Evolutionary conservation across 2,329 filamentous ascomycete genomes (phyloP).

Genomic region (Aspergillus brasiliensis): DNA sequence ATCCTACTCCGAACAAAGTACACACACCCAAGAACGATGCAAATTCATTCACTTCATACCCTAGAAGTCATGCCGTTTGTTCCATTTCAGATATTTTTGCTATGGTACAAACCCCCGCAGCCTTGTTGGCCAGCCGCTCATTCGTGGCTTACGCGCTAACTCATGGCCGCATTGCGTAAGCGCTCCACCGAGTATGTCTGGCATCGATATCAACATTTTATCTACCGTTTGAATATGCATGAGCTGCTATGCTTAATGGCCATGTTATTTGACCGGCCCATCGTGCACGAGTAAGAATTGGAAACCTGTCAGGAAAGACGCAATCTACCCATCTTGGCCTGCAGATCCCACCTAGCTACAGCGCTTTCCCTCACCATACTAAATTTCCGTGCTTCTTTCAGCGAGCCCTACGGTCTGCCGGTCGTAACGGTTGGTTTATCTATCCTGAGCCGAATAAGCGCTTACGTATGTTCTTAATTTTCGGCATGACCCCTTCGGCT

Average conservation of each 20-base stretch:
- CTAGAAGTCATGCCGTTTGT: not conserved
- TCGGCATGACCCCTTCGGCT: not conserved
- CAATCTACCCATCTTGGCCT: not conserved
- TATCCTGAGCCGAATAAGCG: not conserved
- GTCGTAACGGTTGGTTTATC: not conserved
- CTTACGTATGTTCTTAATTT: not conserved
- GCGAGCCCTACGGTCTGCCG: not conserved
- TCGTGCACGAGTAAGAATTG: not conserved
- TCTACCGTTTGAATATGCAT: not conserved
- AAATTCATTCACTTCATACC: too few relatives aligned
- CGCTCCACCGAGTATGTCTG: not conserved
- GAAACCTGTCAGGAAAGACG: not conserved
- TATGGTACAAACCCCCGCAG: not conserved
- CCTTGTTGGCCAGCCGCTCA: not conserved
- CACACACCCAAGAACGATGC: too few relatives aligned
- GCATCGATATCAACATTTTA: not conserved
- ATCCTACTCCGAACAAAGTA: too few relatives aligned
- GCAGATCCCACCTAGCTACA: not conserved
- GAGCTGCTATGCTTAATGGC: not conserved
- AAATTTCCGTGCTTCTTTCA: not conserved
- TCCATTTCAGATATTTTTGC: not conserved
- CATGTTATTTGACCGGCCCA: not conserved
- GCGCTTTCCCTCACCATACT: not conserved
- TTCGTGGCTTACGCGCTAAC: not conserved
- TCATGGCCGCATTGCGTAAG: constrained; percentile 2